Evolutionary conservation across 2,329 filamentous ascomycete genomes (phyloP).

Genomic region (Colletotrichum sp.): DNA sequence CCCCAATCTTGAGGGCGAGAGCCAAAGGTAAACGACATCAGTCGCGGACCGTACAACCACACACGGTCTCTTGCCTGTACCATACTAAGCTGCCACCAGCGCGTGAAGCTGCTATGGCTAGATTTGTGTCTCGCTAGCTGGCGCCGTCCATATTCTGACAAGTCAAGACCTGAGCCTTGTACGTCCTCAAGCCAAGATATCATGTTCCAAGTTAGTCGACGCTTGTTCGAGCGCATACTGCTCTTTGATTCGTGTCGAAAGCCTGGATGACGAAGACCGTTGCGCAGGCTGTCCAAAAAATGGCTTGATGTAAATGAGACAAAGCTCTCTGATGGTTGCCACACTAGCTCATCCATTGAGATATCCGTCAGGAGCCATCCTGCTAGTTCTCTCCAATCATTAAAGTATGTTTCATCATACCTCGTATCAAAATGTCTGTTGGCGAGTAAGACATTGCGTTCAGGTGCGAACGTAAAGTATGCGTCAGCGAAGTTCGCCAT

Average conservation of each 20-base stretch:
- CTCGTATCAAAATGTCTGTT: too few species aligned
- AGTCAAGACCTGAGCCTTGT: not conserved
- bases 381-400: not conserved
- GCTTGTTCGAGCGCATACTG: not conserved
- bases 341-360: not conserved
- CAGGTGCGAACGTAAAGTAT: too few species aligned
- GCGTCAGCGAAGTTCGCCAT: too few species aligned
- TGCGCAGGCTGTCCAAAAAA: not conserved
- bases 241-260: not conserved
- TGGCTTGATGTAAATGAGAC: rapidly evolving
- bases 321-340: not conserved
- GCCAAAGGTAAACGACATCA: not conserved
- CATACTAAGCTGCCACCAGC: not conserved
- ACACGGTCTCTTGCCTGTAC: rapidly evolving
- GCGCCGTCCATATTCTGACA: not conserved
- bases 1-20: not conserved
- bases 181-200: not conserved
- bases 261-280: too few species aligned
- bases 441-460: too few species aligned
- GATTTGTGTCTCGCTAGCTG: not conserved
- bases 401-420: too few species aligned
- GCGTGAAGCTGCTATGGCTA: rapidly evolving
- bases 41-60: not conserved
- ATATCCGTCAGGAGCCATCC: not conserved
- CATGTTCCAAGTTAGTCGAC: rapidly evolving